phyloP scores from a whole-genome alignment of 2,329 filamentous ascomycete species.

The Scedosporium boydii region DNA sequence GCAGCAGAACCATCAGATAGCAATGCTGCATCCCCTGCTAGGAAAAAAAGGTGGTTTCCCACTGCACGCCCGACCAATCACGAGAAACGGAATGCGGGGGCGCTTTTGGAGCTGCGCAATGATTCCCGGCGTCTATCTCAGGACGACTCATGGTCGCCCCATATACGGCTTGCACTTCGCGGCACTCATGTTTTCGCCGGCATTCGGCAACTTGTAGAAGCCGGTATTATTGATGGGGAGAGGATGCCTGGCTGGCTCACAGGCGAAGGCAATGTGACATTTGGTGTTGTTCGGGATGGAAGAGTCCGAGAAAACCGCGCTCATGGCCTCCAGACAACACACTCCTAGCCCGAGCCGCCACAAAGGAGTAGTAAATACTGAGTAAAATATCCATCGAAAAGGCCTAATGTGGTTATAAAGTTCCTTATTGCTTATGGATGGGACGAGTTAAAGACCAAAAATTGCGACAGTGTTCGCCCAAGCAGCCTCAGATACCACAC shows the following conservation, averaged over 20 bases:
- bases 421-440: background rate
- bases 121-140: background rate
- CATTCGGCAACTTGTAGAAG: constrained; percentile 66
- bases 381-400: constrained; percentile 6
- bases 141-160: constrained; percentile 21
- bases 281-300: constrained; percentile 59
- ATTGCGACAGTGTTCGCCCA: constrained; percentile 76
- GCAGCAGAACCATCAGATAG: background rate
- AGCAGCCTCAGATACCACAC: constrained; percentile 77
- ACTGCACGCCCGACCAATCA: constrained; percentile 13
- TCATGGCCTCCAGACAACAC: no score
- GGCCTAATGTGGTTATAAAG: background rate
- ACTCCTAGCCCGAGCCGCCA: no score
- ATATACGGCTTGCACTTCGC: constrained; percentile 56
- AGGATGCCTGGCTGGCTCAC: constrained; percentile 88
- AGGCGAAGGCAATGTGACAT: constrained; percentile 72
- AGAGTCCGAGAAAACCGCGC: constrained; percentile 43
- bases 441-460: constrained; percentile 56
- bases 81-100: no score
- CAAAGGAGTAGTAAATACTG: no score
- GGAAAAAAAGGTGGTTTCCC: constrained; percentile 17
- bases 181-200: constrained; percentile 76
- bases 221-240: constrained; percentile 64
- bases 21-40: background rate
- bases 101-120: no score